Evolutionary conservation across 306 rosid species (phyloP).

Genomic region (Crotalaria pallida): DNA sequence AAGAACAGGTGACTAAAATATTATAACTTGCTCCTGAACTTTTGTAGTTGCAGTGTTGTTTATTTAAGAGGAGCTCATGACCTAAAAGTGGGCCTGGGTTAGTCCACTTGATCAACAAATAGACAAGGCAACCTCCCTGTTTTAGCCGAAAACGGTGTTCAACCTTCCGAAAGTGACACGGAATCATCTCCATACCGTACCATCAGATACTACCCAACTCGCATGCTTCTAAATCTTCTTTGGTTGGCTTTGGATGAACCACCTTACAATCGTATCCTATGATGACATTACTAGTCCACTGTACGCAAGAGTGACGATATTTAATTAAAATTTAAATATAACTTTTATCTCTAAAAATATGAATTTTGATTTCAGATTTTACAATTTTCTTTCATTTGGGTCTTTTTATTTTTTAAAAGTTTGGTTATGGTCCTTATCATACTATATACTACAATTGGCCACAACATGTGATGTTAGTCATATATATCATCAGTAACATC

Average conservation of each 20-base stretch:
- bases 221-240: neutral
- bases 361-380: too few species aligned
- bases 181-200: slow-evolving; percentile 3
- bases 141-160: slow-evolving; percentile 31
- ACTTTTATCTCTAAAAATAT: too few species aligned
- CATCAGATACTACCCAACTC: too few species aligned
- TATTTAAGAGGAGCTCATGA: slow-evolving; percentile 27
- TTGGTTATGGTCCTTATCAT: too few species aligned
- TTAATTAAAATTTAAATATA: too few species aligned
- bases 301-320: too few species aligned
- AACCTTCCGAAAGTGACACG: slow-evolving; percentile 36
- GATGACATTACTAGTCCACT: neutral
- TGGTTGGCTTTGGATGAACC: neutral
- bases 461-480: too few species aligned
- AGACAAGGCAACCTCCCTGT: slow-evolving; percentile 41
- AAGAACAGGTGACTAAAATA: neutral
- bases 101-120: slow-evolving; percentile 16
- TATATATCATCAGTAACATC: too few species aligned
- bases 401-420: too few species aligned
- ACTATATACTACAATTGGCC: too few species aligned
- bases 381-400: too few species aligned
- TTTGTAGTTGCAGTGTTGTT: slow-evolving; percentile 19
- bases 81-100: slow-evolving; percentile 33
- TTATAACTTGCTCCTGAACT: slow-evolving; percentile 15
- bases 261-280: neutral